phyloP scores from a whole-genome alignment of 2,329 filamentous ascomycete species.

The Boeremia exigua region DNA sequence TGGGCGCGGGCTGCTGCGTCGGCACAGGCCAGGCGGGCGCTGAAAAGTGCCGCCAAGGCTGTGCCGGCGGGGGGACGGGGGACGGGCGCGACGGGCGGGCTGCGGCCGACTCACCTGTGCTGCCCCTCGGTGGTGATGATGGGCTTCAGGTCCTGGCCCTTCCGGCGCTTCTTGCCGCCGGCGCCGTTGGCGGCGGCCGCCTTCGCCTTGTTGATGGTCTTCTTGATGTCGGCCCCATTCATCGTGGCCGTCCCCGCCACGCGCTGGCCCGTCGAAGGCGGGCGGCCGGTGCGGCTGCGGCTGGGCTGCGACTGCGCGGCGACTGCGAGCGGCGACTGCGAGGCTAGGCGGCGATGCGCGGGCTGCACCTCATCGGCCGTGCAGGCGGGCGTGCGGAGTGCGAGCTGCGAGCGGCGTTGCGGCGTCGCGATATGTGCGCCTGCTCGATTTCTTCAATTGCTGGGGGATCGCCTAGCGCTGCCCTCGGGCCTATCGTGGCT shows the following conservation, averaged over 20 bases:
- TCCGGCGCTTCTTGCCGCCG: slow-evolving; percentile 75
- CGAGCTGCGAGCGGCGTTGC: not conserved
- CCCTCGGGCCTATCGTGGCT: slow-evolving; percentile 28
- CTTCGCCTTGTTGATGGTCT: slow-evolving; percentile 70
- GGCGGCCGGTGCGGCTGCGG: not conserved
- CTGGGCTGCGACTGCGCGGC: slow-evolving; percentile 22
- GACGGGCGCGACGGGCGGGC: not conserved
- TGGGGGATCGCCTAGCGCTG: slow-evolving; percentile 39
- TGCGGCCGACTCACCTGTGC: slow-evolving; percentile 19
- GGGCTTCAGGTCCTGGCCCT: slow-evolving; percentile 72
- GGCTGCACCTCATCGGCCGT: slow-evolving; percentile 12
- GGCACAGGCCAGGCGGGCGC: no score
- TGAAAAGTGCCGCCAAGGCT: not conserved
- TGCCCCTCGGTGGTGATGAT: slow-evolving; percentile 74
- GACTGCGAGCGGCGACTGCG: slow-evolving; percentile 6
- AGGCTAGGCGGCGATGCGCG: slow-evolving; percentile 1
- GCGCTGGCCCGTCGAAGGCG: slow-evolving; percentile 26
- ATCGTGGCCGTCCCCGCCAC: slow-evolving; percentile 52
- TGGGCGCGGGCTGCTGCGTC: no score
- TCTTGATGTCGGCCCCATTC: slow-evolving; percentile 70
- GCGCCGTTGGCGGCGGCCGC: slow-evolving; percentile 65
- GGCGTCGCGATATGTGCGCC: not conserved
- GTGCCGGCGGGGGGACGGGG: not conserved
- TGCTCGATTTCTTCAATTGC: slow-evolving; percentile 44
- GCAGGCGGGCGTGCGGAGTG: slow-evolving; percentile 15